Base-by-base conservation (phyloP, 1,284 basidiomycete genomes). In the Cryptococcus amylolentus region DNA sequence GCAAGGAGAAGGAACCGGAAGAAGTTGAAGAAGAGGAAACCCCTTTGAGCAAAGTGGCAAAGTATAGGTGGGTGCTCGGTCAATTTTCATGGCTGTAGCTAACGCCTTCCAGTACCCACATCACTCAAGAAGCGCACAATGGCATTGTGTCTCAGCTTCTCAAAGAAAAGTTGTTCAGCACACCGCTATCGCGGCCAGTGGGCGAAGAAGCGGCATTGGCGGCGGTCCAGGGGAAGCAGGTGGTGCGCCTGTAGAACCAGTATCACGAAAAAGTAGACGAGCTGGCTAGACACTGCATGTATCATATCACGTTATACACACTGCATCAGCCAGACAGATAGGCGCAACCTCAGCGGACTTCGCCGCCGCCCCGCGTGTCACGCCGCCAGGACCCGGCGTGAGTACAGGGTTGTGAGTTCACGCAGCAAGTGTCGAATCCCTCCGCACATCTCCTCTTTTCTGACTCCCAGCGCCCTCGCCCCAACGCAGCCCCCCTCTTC, bases 91-190 rank as follows among this genome's bases (percentile, higher is more conserved):
- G 27, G 44, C 43, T 51, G 51, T 23, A 45, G 47, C 51, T 52
- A 10, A 35, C 31, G 10, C 10, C 31, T 35, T 10, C n/a, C 48
- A 94, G 91, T 67, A 85, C 83, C 37, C 91, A 89, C 68, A 88
- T 96, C 53, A 85, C 91, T 0, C 82, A 85, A 9, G 92, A 97
- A 71, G 89, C 88, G 0, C 89, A 94, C 67, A 92, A 96, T 67
- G 93, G 91, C 1, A 83, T 96, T 55, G 88, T 94, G 57, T 81
- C 90, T 0, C 91, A 94, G 73, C 85, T 92, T 4, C 81, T 96
- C 68, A 96, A 97, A 73, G 88, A 93, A 63, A 64, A 68, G 47
- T 59, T 77, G 50, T 77, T 77, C 68, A 77, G 77, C 51, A 65
- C 70, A 38, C 63, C 64, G 27, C 55, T 73, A 5, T 58, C 54